Base-by-base conservation (phyloP, 2,329 filamentous ascomycete genomes). In the Fusarium albosuccineum region DNA sequence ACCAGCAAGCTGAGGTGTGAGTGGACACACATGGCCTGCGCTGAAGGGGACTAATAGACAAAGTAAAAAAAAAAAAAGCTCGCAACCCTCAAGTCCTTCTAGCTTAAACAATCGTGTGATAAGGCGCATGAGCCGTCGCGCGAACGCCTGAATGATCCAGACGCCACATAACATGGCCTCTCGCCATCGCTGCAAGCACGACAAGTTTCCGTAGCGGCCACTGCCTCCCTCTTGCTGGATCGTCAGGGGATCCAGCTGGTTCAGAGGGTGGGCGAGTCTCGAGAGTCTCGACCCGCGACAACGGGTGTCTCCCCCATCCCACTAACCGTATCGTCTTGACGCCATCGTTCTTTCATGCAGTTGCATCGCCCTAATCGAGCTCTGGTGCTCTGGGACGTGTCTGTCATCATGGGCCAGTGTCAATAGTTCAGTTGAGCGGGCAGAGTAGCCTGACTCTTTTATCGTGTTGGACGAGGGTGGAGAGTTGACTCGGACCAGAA, bases 251-350 rank as follows among this genome's bases (percentile, higher is more conserved):
- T 22, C 17, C 17, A 22, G 17, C 17, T 22, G 17, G 17, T 22
- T 22, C 17, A 22, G 17, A 22, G 17, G 17, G 17, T 50, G 26
- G 30, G 16, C 6, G 26, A 30, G 34, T 48, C 42, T 41, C 17
- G 3, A 48, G 41, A 68, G 66, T 68, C 66, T 68, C 57, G 66
- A 67, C 66, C 51, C 56, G 46, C 46, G 42, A 62, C 46, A 62
- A 68, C 39, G 51, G 66, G 27, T 69, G 50, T 66, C 58, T 66
- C 62, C 61, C 17, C 52, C 55, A 68, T 67, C 26, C 36, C 62
- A 67, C 66, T 67, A 67, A 55, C 22, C 33, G 57, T 60, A 44
- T 26, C 41, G 57, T 61, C 52, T 68, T 64, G 61, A 68, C 58
- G 66, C 62, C 54, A 67, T 69, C n/a, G 37, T 30, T 39, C 40